Evolutionary conservation across 139 green algal species (phyloP).

Genomic region (Chlorella sp.): DNA sequence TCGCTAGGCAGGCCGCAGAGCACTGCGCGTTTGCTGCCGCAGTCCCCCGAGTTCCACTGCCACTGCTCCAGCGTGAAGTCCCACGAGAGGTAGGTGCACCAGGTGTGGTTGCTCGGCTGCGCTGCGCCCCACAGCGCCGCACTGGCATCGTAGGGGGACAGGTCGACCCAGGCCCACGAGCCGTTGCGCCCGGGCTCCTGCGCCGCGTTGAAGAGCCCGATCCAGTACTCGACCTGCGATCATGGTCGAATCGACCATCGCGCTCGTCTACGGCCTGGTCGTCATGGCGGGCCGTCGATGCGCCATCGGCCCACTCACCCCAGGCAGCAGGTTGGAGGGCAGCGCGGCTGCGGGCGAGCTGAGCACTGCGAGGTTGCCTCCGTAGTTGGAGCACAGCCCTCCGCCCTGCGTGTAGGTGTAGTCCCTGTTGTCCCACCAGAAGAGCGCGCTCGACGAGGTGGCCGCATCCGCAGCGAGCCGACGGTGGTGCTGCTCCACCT

Average conservation of each 20-base stretch:
- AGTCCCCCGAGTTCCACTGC: neutral
- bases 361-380: neutral
- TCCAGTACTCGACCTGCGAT: slow-evolving; percentile 2
- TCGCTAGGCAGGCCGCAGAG: neutral
- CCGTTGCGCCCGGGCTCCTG: neutral
- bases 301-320: no score
- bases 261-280: no score
- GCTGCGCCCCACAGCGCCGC: neutral
- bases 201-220: neutral
- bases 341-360: no score
- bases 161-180: neutral
- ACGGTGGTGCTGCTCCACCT: no score
- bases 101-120: neutral
- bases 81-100: neutral
- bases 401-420: neutral
- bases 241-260: no score
- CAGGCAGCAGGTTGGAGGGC: no score
- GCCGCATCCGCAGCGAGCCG: no score
- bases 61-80: neutral
- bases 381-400: neutral
- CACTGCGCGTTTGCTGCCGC: neutral
- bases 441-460: no score
- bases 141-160: neutral
- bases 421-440: neutral
- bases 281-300: no score